Base-by-base conservation (phyloP, 1,284 basidiomycete species). In the Butyriboletus appendiculatus region DNA sequence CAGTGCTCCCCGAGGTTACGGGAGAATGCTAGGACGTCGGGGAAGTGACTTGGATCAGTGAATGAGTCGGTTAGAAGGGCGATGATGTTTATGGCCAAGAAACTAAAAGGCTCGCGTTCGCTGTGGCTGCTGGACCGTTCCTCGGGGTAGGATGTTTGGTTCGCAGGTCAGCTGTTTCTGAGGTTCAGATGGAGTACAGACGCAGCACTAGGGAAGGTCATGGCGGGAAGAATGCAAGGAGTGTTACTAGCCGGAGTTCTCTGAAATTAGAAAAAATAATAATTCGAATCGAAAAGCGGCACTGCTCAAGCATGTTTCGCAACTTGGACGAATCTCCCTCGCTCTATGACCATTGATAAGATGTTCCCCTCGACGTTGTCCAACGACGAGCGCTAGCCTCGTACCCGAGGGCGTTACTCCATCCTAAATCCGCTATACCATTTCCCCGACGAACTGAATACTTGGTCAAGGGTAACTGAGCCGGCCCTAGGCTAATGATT, bases 181-280 rank as follows among this genome's bases (percentile, higher is more conserved):
- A 42, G n/a, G 46, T 50, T 52, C 49, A 38, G 50, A 59, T 55
- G 56, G 35, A 46, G 35, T 43, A 33, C 48, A 55, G 45, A 50
- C 48, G 50, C 42, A 57, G 49, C 41, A 26, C 20, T 32, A 24
- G 41, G 28, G 41, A 51, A 28, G 56, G 58, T 56, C 67, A 63
- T 71, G 66, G 46, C 51, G 55, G 69, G 57, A 63, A 44, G 66
- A 65, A 57, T 59, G 48, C 49, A 68, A 71, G 65, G 60, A 67
- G 62, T 57, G 50, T 68, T 63, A 43, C 45, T 63, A 70, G 62
- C 65, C 64, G 61, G 66, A 59, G 56, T 69, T 68, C 56, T 57
- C 56, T 65, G 58, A 63, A 69, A 70, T 68, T 66, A 53, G 48
- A 56, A 55, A 60, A 58, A 66, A 65, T 53, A 68, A 69, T 56